These are phyloP conservation scores for Globisporangium uncinulatum DNA, from an alignment of 352 stramenopile genomes.

Conservation along the genomic window DNA sequence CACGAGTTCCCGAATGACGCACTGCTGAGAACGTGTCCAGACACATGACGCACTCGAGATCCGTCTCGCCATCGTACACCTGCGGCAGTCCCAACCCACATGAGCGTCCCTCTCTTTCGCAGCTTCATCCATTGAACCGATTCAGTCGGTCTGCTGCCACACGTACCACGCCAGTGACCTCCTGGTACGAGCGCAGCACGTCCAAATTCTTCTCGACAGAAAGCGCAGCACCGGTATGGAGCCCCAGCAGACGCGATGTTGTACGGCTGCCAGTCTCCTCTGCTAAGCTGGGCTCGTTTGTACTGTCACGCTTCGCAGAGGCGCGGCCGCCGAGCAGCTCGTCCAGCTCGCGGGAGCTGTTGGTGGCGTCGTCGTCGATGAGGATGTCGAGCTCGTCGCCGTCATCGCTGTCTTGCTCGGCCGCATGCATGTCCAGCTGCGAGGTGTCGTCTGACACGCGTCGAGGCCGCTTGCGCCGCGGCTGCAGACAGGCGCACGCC, in stretches of 20 bases:
- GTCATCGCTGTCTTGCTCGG: constrained; percentile 7
- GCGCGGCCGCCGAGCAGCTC: constrained; percentile 6
- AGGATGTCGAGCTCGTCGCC: constrained; percentile 30
- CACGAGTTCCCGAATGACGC: background rate
- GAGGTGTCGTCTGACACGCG: constrained; percentile 43
- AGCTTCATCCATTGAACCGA: too few relatives aligned
- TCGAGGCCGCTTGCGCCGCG: constrained; percentile 50
- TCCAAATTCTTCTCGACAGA: constrained; percentile 29
- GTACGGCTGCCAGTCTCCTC: background rate
- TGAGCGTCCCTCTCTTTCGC: too few relatives aligned
- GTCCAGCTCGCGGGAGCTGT: constrained; percentile 5
- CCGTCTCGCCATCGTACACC: constrained; percentile 52
- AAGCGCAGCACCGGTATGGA: constrained; percentile 3
- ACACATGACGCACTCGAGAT: constrained; percentile 87
- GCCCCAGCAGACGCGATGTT: constrained; percentile 7
- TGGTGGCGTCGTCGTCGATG: constrained; percentile 23
- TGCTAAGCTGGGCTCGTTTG: constrained; percentile 1
- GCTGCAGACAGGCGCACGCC: constrained; percentile 70
- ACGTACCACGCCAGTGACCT: constrained; percentile 46
- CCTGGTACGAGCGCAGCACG: constrained; percentile 64
- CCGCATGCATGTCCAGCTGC: constrained; percentile 11
- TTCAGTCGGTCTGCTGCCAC: background rate
- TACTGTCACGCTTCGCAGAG: constrained; percentile 17
- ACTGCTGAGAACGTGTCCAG: constrained; percentile 65
- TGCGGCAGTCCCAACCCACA: constrained; percentile 7